Conservation (phyloP, 1,284 basidiomycete species). For the Kwoniella shivajii region DNA sequence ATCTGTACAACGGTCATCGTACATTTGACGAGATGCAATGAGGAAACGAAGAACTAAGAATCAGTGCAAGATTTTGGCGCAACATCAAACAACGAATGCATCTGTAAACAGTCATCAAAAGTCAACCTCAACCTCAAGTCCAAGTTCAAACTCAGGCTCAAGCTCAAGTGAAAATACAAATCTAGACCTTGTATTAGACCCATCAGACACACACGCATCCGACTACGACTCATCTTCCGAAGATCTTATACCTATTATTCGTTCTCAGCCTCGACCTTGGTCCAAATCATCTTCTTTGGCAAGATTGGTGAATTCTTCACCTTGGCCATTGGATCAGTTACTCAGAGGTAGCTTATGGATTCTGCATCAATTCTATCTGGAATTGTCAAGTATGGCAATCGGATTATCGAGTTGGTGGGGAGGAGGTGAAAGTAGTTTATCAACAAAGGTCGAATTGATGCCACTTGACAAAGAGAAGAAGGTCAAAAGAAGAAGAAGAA, state of each 20-base stretch:
- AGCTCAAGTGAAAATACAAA: not conserved
- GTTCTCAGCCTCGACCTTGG: not conserved
- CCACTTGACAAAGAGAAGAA: conserved; percentile 12
- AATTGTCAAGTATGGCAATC: conserved; percentile 1
- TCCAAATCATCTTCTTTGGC: not conserved
- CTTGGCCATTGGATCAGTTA: not conserved
- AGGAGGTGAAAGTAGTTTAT: not conserved
- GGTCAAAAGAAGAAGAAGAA: conserved; percentile 29
- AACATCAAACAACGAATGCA: too few species aligned
- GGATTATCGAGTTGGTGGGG: conserved; percentile 5
- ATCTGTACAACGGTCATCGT: too few species aligned
- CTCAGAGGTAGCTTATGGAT: not conserved
- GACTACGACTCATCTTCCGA: not conserved
- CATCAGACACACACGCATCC: not conserved
- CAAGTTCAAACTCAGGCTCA: too few species aligned
- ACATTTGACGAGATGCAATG: conserved; percentile 8
- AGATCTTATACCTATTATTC: not conserved
- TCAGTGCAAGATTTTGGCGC: not conserved
- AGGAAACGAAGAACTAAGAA: conserved; percentile 1
- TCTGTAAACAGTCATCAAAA: too few species aligned
- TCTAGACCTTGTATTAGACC: not conserved
- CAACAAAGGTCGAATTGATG: not conserved
- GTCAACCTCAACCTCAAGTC: too few species aligned
- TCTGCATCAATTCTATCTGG: conserved; percentile 5
- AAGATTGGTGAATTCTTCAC: not conserved